Base-by-base conservation (phyloP, 441 rosid genomes). In the Corymbia calophylla region DNA sequence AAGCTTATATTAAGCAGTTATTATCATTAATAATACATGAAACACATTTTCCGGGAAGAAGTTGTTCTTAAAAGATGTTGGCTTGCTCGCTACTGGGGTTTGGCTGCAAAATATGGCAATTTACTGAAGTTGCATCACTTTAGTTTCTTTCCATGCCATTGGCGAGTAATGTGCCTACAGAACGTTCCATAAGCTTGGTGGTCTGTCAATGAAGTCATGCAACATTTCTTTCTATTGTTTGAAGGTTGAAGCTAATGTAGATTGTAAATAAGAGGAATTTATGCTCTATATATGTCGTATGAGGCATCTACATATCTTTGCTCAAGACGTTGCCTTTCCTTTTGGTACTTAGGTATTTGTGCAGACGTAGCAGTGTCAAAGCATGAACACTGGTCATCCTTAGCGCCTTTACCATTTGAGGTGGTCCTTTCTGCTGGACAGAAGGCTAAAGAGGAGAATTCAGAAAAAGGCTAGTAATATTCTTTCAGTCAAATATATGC, bases 71-170 rank as follows among this genome's bases (percentile, higher is more conserved):
- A 95, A 92, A 93, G 97, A 92, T 96, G 98, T 91, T 96, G 98
- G 98, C 96, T 96, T 90, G 98, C 98, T 93, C 95, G 97, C 39
- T 94, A 96, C 86, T 96, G 97, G 97, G 97, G 96, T 88, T 93
- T 96, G 91, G 98, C 97, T 92, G 94, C 94, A 84, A 96, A 92
- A 95, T 96, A 94, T 89, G 98, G 98, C 95, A 92, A 92, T n/a
- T 89, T 82, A 44, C 73, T 88, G 84, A 73, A 73, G 51, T 39
- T 39, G 62, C 66, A 53, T 70, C 49, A 53, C 32, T 87, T 51
- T 35, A 53, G 87, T 90, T 91, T 80, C 87, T 56, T 39, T 54
- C 31, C 51, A 73, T 4, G 17, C 51, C 9, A 39, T 73, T 86
- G 12, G 31, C 35, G 21, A 53, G 16, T 39, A 39, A 32, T 13